Evolutionary conservation across 2,329 filamentous ascomycete species (phyloP).

Genomic region (Cytospora chrysosperma): DNA sequence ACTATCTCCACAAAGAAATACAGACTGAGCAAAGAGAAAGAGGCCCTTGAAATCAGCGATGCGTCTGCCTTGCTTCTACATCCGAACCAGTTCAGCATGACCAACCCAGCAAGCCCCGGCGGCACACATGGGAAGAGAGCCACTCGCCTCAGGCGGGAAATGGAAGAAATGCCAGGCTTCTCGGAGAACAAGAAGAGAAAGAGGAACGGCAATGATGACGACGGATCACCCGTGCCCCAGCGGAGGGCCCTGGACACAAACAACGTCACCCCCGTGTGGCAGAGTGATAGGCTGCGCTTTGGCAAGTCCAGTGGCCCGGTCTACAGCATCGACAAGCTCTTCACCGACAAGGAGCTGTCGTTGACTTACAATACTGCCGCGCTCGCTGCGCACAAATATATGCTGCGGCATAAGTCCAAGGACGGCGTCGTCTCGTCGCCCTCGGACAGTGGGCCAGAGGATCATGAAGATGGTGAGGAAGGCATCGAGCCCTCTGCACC

Average conservation of each 20-base stretch:
- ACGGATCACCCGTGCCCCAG: constrained; percentile 60
- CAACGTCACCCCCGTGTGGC: constrained; percentile 61
- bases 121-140: constrained; percentile 63
- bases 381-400: constrained; percentile 60
- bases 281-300: constrained; percentile 56
- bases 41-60: constrained; percentile 66
- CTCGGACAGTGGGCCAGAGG: constrained; percentile 52
- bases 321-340: constrained; percentile 68
- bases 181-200: constrained; percentile 62
- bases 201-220: constrained; percentile 58
- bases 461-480: constrained; percentile 46
- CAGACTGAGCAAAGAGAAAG: constrained; percentile 64
- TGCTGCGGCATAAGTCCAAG: constrained; percentile 56
- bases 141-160: constrained; percentile 59
- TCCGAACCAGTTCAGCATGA: constrained; percentile 66
- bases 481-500: constrained; percentile 51
- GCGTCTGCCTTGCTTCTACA: constrained; percentile 64
- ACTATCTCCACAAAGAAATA: constrained; percentile 64
- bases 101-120: constrained; percentile 63
- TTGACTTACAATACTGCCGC: constrained; percentile 65
- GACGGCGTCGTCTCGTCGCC: constrained; percentile 52
- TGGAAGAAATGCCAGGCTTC: constrained; percentile 56
- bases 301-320: constrained; percentile 58
- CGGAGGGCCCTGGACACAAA: constrained; percentile 56
- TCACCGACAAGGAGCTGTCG: constrained; percentile 67